Evolutionary conservation across 2,329 filamentous ascomycete genomes (phyloP).

Genomic region (Trichoderma sp.): DNA sequence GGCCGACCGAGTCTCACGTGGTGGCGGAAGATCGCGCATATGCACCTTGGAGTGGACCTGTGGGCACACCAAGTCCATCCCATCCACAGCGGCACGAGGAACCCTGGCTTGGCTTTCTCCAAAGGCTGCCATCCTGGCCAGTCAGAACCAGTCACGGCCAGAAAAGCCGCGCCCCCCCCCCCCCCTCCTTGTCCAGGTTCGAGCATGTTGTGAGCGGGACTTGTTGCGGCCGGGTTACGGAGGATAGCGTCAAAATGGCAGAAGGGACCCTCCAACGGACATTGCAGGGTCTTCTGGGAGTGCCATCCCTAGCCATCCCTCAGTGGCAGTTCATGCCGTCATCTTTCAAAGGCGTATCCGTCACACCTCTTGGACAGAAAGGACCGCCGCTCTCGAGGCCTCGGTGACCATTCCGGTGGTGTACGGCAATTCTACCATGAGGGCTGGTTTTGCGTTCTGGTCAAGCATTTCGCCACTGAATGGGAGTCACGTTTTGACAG

Average conservation of each 20-base stretch:
- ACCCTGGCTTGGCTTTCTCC: slow-evolving; percentile 34
- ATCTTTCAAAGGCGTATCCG: neutral
- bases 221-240: slow-evolving; percentile 3
- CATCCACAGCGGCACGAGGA: slow-evolving; percentile 37
- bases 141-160: slow-evolving; percentile 33
- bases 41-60: slow-evolving; percentile 27
- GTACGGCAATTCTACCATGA: neutral
- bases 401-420: slow-evolving; percentile 19
- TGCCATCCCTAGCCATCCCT: neutral
- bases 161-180: slow-evolving; percentile 30
- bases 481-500: slow-evolving; percentile 8
- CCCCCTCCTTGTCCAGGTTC: slow-evolving; percentile 27
- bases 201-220: slow-evolving; percentile 3
- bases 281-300: slow-evolving; percentile 17
- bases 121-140: slow-evolving; percentile 30
- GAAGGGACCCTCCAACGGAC: slow-evolving; percentile 9
- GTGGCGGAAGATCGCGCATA: slow-evolving; percentile 43
- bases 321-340: slow-evolving; percentile 17
- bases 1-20: slow-evolving; percentile 37
- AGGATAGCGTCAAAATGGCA: slow-evolving; percentile 20
- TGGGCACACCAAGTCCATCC: slow-evolving; percentile 26
- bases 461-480: slow-evolving; percentile 15
- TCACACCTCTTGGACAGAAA: neutral
- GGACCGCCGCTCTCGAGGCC: neutral
- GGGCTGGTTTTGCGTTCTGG: neutral